Evolutionary conservation across 345 rosid species (phyloP).

Genomic region (Brassica nigra): DNA sequence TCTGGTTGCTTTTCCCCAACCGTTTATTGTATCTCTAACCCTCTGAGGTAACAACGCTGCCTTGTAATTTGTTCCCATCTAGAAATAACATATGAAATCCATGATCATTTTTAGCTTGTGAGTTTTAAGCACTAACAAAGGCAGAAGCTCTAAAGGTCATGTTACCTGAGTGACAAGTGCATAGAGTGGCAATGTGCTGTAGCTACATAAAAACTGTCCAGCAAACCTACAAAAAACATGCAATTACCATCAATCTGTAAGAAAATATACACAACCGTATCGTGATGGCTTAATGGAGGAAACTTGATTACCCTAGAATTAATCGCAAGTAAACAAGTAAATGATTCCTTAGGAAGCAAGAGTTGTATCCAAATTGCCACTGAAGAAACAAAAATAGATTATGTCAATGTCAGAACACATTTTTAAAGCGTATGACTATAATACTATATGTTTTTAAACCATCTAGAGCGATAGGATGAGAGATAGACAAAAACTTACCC

Average conservation of each 20-base stretch:
- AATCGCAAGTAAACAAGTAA: constrained; percentile 72
- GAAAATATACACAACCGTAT: background rate
- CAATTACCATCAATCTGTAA: background rate
- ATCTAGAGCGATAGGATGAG: background rate
- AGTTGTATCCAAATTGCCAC: constrained; percentile 96
- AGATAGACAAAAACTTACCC: constrained; percentile 53
- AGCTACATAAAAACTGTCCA: constrained; percentile 93
- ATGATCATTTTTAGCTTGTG: background rate
- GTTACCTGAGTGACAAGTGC: constrained; percentile 90
- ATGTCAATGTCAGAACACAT: background rate
- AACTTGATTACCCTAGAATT: constrained; percentile 63
- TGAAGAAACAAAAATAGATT: constrained; percentile 41
- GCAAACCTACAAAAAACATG: constrained; percentile 54
- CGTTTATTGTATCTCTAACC: constrained; percentile 82
- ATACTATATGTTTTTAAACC: background rate
- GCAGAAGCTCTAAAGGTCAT: background rate
- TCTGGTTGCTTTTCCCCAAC: constrained; percentile 86
- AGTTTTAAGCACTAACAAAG: background rate
- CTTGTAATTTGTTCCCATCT: constrained; percentile 98
- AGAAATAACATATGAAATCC: constrained; percentile 11
- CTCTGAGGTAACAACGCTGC: constrained; percentile 80
- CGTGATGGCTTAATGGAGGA: background rate
- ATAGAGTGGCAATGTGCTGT: constrained; percentile 93
- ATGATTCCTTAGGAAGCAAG: constrained; percentile 81
- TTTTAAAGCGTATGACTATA: background rate